Evolutionary conservation across 2,329 filamentous ascomycete genomes (phyloP).

Genomic region (Penicillium carneum): DNA sequence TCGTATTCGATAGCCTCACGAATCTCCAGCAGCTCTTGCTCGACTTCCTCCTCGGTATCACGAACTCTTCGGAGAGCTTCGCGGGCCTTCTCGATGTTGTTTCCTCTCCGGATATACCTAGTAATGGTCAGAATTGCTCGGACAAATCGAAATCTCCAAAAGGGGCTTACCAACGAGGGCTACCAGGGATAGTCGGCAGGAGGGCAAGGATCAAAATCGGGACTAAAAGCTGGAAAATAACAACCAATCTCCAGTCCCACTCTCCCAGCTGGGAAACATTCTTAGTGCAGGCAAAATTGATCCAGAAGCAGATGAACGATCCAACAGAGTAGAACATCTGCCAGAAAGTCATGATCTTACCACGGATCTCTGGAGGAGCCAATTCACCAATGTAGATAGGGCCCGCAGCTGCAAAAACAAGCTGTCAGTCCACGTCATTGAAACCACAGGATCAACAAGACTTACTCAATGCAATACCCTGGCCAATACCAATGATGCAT

Average conservation of each 20-base stretch:
- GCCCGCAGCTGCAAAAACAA: slow-evolving; percentile 60
- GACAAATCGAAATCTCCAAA: not conserved
- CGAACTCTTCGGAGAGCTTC: slow-evolving; percentile 66
- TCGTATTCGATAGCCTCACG: slow-evolving; percentile 74
- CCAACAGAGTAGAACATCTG: slow-evolving; percentile 72
- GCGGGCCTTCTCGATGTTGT: slow-evolving; percentile 67
- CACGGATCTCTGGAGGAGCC: slow-evolving; percentile 68
- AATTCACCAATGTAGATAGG: slow-evolving; percentile 76
- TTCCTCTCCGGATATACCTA: slow-evolving; percentile 63
- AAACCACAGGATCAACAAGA: slow-evolving; percentile 7
- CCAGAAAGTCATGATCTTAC: slow-evolving; percentile 74
- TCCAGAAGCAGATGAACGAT: slow-evolving; percentile 70
- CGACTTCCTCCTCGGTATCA: slow-evolving; percentile 69
- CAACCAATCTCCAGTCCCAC: slow-evolving; percentile 77
- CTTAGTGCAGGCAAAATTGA: slow-evolving; percentile 69
- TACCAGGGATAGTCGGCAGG: slow-evolving; percentile 72
- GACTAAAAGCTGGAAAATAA: slow-evolving; percentile 75
- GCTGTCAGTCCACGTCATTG: slow-evolving; percentile 15
- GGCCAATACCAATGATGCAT: slow-evolving; percentile 72
- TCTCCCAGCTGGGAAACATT: slow-evolving; percentile 65
- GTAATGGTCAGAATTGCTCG: slow-evolving; percentile 14
- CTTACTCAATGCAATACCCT: slow-evolving; percentile 70
- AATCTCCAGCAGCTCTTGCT: slow-evolving; percentile 70
- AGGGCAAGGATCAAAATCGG: slow-evolving; percentile 67
- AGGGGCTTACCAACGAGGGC: slow-evolving; percentile 65